Evolutionary conservation across 1,284 basidiomycete species (phyloP), one percentile per base, ranked within the genome.

Genomic region (Mrakiaceae sp.): DNA sequence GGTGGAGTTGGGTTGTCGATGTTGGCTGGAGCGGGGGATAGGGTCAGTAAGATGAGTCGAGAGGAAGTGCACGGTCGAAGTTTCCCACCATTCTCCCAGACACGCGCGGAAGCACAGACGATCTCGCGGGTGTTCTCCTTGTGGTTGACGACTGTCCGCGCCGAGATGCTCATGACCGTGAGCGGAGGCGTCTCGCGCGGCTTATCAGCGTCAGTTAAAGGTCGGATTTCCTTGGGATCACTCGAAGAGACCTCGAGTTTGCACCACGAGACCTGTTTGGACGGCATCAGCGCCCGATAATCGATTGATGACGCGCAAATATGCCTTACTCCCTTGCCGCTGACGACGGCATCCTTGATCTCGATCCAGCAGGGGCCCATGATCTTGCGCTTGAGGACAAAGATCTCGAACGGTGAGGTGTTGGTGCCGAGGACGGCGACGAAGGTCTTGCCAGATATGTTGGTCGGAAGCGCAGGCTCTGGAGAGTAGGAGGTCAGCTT

Each of bases 361-460:
- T 87, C 83, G 60, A 99, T 80, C 96, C 95, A 98, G 74, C 96
- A 98, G 0, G 96, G 94, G 3, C 96, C 96, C 90, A 97, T 98
- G 69, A 98, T 97, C 77, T 92, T 93, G 49, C 93, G 84, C 77
- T 98, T 98, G 63, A 98, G 72, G 1, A 93, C 91, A n/a, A 99
- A 83, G 7, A 94, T 79, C 75, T 98, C 96, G 71, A 99, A 98
- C 0, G 95, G 87, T 64, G 80, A 90, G 0, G 93, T 94, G 70
- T 87, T 91, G 9, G 93, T 88, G n/a, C 96, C 95, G 70, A 98
- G 90, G 10, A 97, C 84, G 64, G 84, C 85, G 55, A 84, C 82
- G 73, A 97, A 95, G 50, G 90, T 95, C 5, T 86, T 84, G 61
- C 90, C 92, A 43, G 83, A 83, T 7, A 88, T 81, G 58, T 84